These are phyloP conservation scores for Pythium phragmiticola DNA, from an alignment of 352 stramenopile genomes.

Conservation along the genomic window DNA sequence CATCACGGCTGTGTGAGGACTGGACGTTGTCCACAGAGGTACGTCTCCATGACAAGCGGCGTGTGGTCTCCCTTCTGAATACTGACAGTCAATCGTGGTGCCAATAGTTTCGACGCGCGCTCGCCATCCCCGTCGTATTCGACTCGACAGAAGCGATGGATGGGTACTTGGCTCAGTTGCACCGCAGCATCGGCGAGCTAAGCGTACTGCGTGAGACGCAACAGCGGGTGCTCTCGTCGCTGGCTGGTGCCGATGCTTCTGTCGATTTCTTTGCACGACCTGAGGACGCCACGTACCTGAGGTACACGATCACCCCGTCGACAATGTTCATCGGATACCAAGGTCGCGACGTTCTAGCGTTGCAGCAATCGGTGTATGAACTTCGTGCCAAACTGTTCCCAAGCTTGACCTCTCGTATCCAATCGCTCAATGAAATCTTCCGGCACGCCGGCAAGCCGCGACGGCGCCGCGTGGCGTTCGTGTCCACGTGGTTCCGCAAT, in stretches of 20 bases:
- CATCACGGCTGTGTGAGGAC: slow-evolving; percentile 38
- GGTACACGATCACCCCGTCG: slow-evolving; percentile 60
- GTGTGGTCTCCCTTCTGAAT: background rate
- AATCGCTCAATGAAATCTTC: slow-evolving; percentile 19
- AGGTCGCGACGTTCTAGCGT: slow-evolving; percentile 20
- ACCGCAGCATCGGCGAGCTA: slow-evolving; percentile 14
- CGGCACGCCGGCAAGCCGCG: slow-evolving; percentile 18
- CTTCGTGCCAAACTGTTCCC: slow-evolving; percentile 37
- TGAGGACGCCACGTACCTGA: slow-evolving; percentile 39
- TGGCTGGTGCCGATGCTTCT: slow-evolving; percentile 1
- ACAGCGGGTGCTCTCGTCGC: slow-evolving; percentile 25
- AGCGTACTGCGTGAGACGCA: slow-evolving; percentile 13
- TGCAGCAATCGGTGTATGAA: slow-evolving; percentile 34
- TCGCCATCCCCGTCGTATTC: slow-evolving; percentile 30
- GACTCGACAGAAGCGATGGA: slow-evolving; percentile 15
- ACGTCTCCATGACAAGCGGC: background rate
- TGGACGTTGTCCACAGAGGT: slow-evolving; percentile 39
- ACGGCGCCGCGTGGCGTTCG: slow-evolving; percentile 40
- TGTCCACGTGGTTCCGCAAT: slow-evolving; percentile 63
- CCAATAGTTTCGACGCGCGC: slow-evolving; percentile 5
- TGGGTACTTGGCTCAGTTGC: slow-evolving; percentile 15
- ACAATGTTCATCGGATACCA: slow-evolving; percentile 75
- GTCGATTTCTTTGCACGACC: slow-evolving; percentile 21
- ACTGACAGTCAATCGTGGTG: background rate
- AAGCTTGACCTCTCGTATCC: slow-evolving; percentile 26